phyloP scores from a whole-genome alignment of 495 filamentous ascomycete species.

The Halenospora varia region DNA sequence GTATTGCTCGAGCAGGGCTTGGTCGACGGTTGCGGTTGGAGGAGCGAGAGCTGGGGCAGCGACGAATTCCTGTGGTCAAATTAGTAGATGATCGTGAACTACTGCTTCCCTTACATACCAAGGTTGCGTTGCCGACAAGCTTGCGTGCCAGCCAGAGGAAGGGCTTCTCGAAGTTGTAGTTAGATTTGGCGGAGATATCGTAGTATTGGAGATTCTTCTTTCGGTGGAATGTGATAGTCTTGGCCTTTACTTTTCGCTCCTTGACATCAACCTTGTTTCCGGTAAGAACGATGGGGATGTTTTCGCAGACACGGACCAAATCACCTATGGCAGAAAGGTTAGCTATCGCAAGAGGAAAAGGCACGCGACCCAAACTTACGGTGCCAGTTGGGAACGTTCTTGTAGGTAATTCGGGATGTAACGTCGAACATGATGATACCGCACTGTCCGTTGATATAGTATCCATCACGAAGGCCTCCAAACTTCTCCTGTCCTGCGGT shows the following conservation, averaged over 20 bases:
- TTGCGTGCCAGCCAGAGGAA: constrained; percentile 99
- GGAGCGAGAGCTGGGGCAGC: constrained; percentile 92
- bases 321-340: constrained; percentile 62
- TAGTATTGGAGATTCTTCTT: constrained; percentile 99
- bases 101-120: constrained; percentile 56
- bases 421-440: constrained; percentile 99
- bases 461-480: constrained; percentile 97
- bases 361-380: constrained; percentile 58
- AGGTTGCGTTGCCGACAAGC: constrained; percentile 86
- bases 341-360: constrained; percentile 4
- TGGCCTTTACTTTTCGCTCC: constrained; percentile 99
- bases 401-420: constrained; percentile 99
- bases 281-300: constrained; percentile 95
- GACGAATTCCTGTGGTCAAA: constrained; percentile 78
- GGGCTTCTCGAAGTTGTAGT: constrained; percentile 99
- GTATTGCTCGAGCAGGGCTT: constrained; percentile 75
- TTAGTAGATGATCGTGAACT: not conserved
- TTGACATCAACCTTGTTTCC: constrained; percentile 99
- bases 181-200: constrained; percentile 99
- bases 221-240: constrained; percentile 99
- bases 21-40: constrained; percentile 84
- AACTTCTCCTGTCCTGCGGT: constrained; percentile 99
- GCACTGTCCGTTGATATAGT: constrained; percentile 99
- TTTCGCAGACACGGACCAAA: constrained; percentile 98
- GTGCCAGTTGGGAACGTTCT: constrained; percentile 99